phyloP scores from a whole-genome alignment of 768 basidiomycete species.

The Mrakia blollopis region DNA sequence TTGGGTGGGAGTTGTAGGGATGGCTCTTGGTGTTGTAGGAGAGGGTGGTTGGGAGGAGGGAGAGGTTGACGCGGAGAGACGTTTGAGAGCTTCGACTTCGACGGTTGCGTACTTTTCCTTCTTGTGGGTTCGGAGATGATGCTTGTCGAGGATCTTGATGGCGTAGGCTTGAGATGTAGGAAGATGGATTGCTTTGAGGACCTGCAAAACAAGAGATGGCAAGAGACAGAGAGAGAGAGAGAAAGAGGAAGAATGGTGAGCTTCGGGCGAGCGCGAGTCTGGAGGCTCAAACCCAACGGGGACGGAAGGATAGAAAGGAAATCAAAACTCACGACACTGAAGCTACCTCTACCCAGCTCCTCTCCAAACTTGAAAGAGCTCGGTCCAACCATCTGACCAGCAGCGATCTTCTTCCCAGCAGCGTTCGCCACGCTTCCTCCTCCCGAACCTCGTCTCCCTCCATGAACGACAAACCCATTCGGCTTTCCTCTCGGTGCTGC shows the following conservation, averaged over 20 bases:
- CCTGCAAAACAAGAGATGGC: too few relatives aligned
- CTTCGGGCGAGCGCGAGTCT: not conserved
- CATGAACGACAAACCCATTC: slow-evolving; percentile 28
- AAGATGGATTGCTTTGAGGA: slow-evolving; percentile 54
- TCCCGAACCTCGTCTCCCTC: slow-evolving; percentile 18
- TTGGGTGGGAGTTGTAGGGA: slow-evolving; percentile 35
- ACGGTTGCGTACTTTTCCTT: slow-evolving; percentile 70
- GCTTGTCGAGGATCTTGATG: slow-evolving; percentile 78
- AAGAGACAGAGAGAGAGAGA: slow-evolving; percentile 1
- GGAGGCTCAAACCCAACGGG: not conserved
- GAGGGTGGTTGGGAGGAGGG: not conserved
- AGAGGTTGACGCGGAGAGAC: slow-evolving; percentile 33
- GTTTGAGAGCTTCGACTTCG: slow-evolving; percentile 67
- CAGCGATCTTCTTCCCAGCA: not conserved
- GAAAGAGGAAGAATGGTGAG: not conserved
- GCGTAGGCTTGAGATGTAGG: slow-evolving; percentile 63
- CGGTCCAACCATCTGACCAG: slow-evolving; percentile 16
- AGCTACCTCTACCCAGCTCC: slow-evolving; percentile 56
- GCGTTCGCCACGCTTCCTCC: not conserved
- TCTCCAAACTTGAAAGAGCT: slow-evolving; percentile 42
- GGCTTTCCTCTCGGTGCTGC: not conserved
- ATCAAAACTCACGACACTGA: slow-evolving; percentile 60
- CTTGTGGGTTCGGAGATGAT: slow-evolving; percentile 65
- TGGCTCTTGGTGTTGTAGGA: slow-evolving; percentile 37
- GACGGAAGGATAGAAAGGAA: not conserved